phyloP scores from a whole-genome alignment of 305 asterid genomes.

The Fraxinus ornus region DNA sequence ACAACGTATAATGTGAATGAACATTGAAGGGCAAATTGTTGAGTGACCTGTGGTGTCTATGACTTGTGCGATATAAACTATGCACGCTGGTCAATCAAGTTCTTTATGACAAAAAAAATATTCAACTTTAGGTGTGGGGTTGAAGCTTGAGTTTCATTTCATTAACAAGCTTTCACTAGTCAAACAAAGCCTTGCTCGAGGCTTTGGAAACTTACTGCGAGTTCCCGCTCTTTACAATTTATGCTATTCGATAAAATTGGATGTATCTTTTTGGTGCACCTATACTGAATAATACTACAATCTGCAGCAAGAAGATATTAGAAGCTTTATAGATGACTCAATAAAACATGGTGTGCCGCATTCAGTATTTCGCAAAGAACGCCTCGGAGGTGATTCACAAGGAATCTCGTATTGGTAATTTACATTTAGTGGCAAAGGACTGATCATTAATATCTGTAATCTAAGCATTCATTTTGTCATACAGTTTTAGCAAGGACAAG shows the following conservation, averaged over 20 bases:
- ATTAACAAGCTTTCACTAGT: neutral
- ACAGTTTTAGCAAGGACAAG: neutral
- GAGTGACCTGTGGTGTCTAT: neutral
- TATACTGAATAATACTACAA: conserved; percentile 19
- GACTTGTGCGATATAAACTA: conserved; percentile 16
- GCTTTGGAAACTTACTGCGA: neutral
- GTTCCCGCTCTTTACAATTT: neutral
- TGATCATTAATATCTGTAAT: conserved; percentile 11
- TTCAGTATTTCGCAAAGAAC: conserved; percentile 82
- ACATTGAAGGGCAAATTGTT: neutral
- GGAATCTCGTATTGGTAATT: conserved; percentile 91
- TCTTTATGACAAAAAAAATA: conserved; percentile 8
- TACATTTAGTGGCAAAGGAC: conserved; percentile 8
- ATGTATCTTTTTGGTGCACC: neutral
- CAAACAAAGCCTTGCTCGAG: neutral
- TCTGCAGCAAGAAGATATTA: conserved; percentile 96
- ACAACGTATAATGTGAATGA: neutral
- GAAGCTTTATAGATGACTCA: conserved; percentile 75
- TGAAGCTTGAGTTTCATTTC: neutral
- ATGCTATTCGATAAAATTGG: neutral
- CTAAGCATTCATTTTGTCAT: conserved; percentile 12
- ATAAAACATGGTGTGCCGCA: conserved; percentile 70
- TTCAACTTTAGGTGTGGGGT: neutral
- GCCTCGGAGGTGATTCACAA: conserved; percentile 89
- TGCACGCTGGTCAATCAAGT: neutral